Conservation (phyloP, 2,329 filamentous ascomycete species). For the Penicillium sp. region DNA sequence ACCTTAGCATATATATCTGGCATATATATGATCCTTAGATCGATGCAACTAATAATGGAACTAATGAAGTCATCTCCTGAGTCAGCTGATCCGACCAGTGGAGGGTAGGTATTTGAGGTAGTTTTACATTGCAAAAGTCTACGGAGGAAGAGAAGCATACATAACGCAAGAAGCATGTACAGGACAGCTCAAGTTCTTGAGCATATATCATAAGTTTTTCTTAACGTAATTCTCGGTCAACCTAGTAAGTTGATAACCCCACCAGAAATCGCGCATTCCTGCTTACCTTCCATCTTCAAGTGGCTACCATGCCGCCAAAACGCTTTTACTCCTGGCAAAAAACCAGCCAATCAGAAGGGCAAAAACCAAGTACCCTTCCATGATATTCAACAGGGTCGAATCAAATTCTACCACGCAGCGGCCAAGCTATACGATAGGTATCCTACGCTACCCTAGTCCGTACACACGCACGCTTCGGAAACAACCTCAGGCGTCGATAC, state of each 20-base stretch:
- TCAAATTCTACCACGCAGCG: background rate
- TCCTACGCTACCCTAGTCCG: background rate
- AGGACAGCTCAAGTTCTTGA: background rate
- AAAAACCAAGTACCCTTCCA: background rate
- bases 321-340: background rate
- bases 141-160: background rate
- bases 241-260: background rate
- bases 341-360: background rate
- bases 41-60: background rate
- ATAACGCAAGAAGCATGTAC: background rate
- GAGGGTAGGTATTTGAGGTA: background rate
- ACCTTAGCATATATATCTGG: background rate
- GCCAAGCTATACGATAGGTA: background rate
- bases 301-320: background rate
- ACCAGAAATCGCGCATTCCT: background rate
- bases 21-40: background rate
- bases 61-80: background rate
- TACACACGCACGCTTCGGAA: background rate
- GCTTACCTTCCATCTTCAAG: background rate
- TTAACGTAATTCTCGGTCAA: background rate
- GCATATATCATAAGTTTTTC: background rate
- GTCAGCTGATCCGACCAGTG: background rate
- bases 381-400: background rate
- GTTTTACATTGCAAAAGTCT: background rate
- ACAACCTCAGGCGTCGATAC: background rate